Conservation (phyloP, 2,329 filamentous ascomycete species). For the Colletotrichum orbiculare region DNA sequence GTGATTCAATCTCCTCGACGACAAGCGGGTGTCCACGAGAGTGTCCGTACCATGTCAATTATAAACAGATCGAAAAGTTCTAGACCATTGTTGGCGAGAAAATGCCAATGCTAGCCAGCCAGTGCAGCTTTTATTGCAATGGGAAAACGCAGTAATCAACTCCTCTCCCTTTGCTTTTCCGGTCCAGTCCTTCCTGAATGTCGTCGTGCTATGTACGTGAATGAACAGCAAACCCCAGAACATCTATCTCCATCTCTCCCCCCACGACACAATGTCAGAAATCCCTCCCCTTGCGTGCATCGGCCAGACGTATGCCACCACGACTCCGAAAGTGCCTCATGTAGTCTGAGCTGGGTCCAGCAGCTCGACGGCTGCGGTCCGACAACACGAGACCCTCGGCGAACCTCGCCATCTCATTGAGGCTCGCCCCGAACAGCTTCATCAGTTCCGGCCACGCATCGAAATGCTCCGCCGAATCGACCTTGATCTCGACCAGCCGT, state of each 20-base stretch:
- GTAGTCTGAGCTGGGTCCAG: constrained; percentile 30
- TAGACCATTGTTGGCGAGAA: too few species aligned
- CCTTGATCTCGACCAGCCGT: constrained; percentile 36
- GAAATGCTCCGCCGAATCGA: constrained; percentile 35
- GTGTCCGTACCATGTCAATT: too few species aligned
- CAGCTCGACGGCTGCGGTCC: constrained; percentile 30
- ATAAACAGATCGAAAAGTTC: too few species aligned
- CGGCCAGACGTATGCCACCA: constrained; percentile 31
- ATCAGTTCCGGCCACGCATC: constrained; percentile 36
- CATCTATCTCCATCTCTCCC: neutral
- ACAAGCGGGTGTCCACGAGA: too few species aligned
- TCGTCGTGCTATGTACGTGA: too few species aligned
- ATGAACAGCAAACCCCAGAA: neutral
- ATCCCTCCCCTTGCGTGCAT: constrained; percentile 26
- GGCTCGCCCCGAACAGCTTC: constrained; percentile 34
- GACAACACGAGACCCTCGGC: constrained; percentile 30
- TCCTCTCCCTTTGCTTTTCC: too few species aligned
- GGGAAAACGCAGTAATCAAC: too few species aligned
- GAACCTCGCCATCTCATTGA: constrained; percentile 31
- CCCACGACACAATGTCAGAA: neutral
- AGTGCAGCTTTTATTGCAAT: too few species aligned
- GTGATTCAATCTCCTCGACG: too few species aligned
- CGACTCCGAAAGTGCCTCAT: constrained; percentile 33
- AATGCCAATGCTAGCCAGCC: too few species aligned
- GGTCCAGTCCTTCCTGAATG: too few species aligned